Conservation (phyloP, 768 basidiomycete species). For the Xerocomellus intermedius region DNA sequence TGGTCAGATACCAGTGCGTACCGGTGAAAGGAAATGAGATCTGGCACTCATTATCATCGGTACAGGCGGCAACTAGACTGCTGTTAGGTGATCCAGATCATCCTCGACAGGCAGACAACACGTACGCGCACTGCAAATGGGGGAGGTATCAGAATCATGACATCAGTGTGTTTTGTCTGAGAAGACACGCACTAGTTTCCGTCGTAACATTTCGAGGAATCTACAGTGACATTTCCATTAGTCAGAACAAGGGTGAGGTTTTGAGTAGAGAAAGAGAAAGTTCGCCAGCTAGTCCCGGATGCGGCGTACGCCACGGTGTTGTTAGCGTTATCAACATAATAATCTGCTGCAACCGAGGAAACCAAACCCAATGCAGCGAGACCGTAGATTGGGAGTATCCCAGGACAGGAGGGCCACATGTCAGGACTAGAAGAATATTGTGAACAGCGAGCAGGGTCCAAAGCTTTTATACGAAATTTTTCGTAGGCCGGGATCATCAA, state of each 20-base stretch:
- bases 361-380: neutral
- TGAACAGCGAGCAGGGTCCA: neutral
- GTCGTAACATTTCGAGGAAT: constrained; percentile 16
- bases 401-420: neutral
- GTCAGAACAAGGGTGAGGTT: neutral
- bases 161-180: neutral
- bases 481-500: neutral
- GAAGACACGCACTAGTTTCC: constrained; percentile 11
- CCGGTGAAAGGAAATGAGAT: constrained; percentile 18
- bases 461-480: neutral
- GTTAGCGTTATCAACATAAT: constrained; percentile 16
- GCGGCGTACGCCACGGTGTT: constrained; percentile 1
- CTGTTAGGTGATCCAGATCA: neutral
- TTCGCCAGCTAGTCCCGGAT: neutral
- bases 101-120: neutral
- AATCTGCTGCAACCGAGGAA: constrained; percentile 4
- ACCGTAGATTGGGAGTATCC: neutral
- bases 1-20: neutral
- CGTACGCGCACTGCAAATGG: constrained; percentile 10
- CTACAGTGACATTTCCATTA: neutral
- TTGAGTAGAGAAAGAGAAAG: constrained; percentile 2
- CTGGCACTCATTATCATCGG: neutral
- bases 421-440: too few relatives aligned
- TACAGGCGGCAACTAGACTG: constrained; percentile 10
- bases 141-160: neutral